These are phyloP conservation scores for Fusarium pilosicola DNA, from an alignment of 2,329 filamentous ascomycete species.

Conservation along the genomic window DNA sequence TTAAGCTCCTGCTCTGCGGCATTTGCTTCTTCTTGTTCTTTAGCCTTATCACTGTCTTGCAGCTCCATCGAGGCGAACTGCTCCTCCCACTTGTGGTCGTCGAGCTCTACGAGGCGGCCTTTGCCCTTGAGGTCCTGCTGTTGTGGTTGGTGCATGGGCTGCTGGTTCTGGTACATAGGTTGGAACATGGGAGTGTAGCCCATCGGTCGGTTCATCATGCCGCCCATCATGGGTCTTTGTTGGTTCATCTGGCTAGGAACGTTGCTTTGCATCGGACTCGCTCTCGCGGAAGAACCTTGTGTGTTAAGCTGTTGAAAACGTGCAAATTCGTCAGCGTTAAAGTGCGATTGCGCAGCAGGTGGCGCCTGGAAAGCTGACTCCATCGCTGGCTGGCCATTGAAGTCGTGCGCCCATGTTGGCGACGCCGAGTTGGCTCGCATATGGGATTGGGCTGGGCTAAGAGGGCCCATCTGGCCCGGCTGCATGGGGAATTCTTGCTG, in stretches of 20 bases:
- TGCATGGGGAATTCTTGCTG: slow-evolving; percentile 65
- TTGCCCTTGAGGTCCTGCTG: slow-evolving; percentile 76
- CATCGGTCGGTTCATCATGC: slow-evolving; percentile 63
- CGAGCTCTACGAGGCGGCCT: slow-evolving; percentile 91
- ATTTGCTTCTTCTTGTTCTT: slow-evolving; percentile 69
- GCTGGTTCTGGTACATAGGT: slow-evolving; percentile 57
- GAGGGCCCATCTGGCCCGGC: slow-evolving; percentile 55
- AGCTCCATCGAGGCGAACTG: slow-evolving; percentile 91
- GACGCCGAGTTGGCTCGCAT: slow-evolving; percentile 65
- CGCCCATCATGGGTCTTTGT: slow-evolving; percentile 71
- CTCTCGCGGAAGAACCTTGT: slow-evolving; percentile 60
- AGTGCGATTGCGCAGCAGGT: slow-evolving; percentile 66
- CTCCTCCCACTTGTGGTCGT: slow-evolving; percentile 94
- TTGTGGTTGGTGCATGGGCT: slow-evolving; percentile 57
- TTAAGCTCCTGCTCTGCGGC: slow-evolving; percentile 89
- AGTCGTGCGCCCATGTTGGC: slow-evolving; percentile 64
- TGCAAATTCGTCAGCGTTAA: slow-evolving; percentile 86
- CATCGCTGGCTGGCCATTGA: slow-evolving; percentile 71
- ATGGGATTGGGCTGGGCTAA: slow-evolving; percentile 62
- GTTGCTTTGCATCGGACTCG: slow-evolving; percentile 68
- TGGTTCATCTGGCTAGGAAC: slow-evolving; percentile 60
- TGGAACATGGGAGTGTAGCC: slow-evolving; percentile 65
- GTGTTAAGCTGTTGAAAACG: slow-evolving; percentile 81
- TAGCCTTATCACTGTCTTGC: slow-evolving; percentile 65
- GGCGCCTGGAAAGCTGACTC: slow-evolving; percentile 74